These are phyloP conservation scores for Phylloporus sp. DNA, from an alignment of 768 basidiomycete species.

Conservation along the genomic window DNA sequence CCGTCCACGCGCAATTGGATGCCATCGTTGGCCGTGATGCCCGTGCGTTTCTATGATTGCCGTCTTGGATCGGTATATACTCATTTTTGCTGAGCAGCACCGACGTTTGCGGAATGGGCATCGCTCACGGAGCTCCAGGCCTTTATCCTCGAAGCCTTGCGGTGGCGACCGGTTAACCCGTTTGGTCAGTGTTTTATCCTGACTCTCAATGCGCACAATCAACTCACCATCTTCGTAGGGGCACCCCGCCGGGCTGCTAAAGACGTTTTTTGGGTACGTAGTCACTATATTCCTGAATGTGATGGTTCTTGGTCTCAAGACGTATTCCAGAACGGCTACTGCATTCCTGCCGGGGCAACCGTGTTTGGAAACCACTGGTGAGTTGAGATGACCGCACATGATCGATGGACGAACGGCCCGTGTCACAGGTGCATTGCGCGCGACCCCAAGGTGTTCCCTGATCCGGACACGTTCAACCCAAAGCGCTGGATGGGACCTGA, in stretches of 20 bases:
- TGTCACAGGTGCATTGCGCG: conserved; percentile 19
- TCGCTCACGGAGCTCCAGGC: conserved; percentile 35
- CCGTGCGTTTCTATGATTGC: conserved; percentile 16
- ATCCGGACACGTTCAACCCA: conserved; percentile 50
- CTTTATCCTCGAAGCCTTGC: conserved; percentile 35
- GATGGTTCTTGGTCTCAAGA: neutral
- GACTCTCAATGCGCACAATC: neutral
- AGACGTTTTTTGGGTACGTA: conserved; percentile 27
- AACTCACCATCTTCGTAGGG: conserved; percentile 4
- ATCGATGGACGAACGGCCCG: neutral
- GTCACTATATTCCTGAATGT: too few relatives aligned
- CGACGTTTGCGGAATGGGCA: conserved; percentile 28
- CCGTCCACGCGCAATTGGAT: conserved; percentile 37
- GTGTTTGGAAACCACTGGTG: conserved; percentile 33
- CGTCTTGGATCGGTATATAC: neutral
- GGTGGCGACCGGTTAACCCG: conserved; percentile 39
- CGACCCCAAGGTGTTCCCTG: conserved; percentile 24
- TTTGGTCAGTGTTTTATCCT: conserved; percentile 17
- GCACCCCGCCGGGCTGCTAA: conserved; percentile 23
- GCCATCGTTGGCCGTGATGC: conserved; percentile 33
- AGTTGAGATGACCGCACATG: neutral
- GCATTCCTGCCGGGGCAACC: conserved; percentile 33
- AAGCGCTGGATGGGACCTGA: conserved; percentile 49
- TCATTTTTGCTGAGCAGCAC: neutral
- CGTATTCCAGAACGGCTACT: conserved; percentile 29